Evolutionary conservation across 345 rosid species (phyloP).

Genomic region (Eucalyptus globulus): DNA sequence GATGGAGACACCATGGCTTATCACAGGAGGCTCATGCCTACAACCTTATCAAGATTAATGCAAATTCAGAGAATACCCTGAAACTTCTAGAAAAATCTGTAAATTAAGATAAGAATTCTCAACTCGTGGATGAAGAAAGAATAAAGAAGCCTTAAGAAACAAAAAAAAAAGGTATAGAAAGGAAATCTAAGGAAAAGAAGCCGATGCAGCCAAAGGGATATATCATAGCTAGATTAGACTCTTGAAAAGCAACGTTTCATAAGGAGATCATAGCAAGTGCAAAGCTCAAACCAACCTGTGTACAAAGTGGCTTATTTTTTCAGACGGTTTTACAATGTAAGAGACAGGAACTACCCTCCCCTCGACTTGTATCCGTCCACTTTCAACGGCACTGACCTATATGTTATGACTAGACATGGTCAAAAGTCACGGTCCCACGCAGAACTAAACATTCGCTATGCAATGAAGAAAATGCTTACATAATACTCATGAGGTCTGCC

Average conservation of each 20-base stretch:
- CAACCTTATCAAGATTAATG: constrained; percentile 23
- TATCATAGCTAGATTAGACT: background rate
- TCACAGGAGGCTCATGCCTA: constrained; percentile 93
- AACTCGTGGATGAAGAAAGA: background rate
- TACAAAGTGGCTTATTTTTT: constrained; percentile 83
- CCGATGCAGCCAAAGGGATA: background rate
- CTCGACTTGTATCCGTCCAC: constrained; percentile 83
- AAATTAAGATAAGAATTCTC: background rate
- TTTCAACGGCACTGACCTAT: constrained; percentile 73
- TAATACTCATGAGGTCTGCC: constrained; percentile 83
- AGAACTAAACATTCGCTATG: background rate
- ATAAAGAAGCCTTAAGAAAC: background rate
- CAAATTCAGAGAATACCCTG: background rate
- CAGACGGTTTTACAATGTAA: constrained; percentile 55
- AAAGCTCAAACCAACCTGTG: constrained; percentile 43
- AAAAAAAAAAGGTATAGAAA: background rate
- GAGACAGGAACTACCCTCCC: constrained; percentile 69
- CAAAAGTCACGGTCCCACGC: background rate
- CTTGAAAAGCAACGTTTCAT: background rate
- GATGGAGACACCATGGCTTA: constrained; percentile 42
- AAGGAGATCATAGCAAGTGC: background rate
- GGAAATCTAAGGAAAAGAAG: background rate
- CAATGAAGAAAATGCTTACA: constrained; percentile 14
- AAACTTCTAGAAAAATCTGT: background rate
- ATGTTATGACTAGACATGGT: background rate